Conservation (phyloP, 2,329 filamentous ascomycete species). For the Grosmannia clavigera region DNA sequence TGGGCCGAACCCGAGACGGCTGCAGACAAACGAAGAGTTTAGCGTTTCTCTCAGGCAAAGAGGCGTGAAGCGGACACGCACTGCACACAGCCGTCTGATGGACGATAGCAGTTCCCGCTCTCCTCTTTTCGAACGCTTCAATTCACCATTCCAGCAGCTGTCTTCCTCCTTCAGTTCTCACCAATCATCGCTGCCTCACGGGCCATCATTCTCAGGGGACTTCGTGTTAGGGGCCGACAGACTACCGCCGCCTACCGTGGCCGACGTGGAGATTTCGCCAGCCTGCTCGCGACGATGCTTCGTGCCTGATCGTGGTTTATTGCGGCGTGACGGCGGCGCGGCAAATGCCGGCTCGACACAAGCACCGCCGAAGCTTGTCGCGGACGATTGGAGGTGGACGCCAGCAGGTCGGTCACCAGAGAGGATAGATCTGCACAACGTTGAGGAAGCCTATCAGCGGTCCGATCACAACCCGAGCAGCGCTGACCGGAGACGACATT, state of each 20-base stretch:
- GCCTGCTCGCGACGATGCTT: background rate
- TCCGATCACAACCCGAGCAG: background rate
- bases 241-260: background rate
- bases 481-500: no score
- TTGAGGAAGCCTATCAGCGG: background rate
- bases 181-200: background rate
- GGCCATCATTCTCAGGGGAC: background rate
- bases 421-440: background rate
- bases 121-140: background rate
- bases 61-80: background rate
- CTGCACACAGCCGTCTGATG: background rate
- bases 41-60: background rate
- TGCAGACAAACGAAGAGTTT: slow-evolving; percentile 3
- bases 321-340: background rate
- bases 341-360: background rate
- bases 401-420: background rate
- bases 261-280: background rate
- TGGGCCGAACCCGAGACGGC: background rate
- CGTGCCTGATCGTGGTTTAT: background rate
- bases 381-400: background rate
- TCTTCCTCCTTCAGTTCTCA: background rate
- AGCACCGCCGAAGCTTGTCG: background rate
- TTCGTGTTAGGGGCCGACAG: background rate
- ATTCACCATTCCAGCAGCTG: background rate
- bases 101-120: background rate